Base-by-base conservation (phyloP, 108 stramenopile species). In the Skeletonema tropicum region DNA sequence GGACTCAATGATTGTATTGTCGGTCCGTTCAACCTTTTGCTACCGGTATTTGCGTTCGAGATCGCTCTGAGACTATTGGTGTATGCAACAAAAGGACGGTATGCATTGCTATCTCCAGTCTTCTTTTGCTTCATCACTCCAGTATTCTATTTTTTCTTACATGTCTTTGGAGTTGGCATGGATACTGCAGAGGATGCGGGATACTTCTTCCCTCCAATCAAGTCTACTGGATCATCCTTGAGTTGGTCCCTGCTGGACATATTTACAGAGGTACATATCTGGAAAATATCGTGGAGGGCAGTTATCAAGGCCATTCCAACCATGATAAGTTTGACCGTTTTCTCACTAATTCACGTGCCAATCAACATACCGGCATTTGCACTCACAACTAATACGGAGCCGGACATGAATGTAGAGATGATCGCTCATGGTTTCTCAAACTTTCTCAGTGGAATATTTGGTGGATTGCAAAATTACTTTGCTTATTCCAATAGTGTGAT, bases 281-380 rank as follows among this genome's bases (percentile, higher is more conserved):
- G 15, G 13, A 19, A 29, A 15, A 61, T 80, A 14, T 86, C 84
- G 6, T 93, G 86, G 86, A 57, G 36, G 10, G 88, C 88, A 3
- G 66, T 93, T n/a, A 15, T 49, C 17, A 75, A 85, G 29, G 61
- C 77, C 0, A 60, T 85, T 3, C 87, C 85, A 15, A 88, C 88
- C 0, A 66, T 89, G 60, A 10, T 89, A 12, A 80, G 81, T 23
- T 71, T 90, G 73, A 68, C 77, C 58, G 70, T 80, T 26, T 93
- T 93, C 71, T 82, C 83, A 11, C 67, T 94, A 41, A 88, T 90
- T 45, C 93, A 94, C 68, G 90, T 94, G 12, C 93, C 93, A 19
- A 91, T 94, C 72, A 94, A 92, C 65, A 89, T 94, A 58, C 93
- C 93, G 21, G 84, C 88, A 17, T 87, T 92, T 65, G 87, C 57